Percentiles rank a stretch among this genome's conserved stretches.
Evolutionary conservation across 2,329 filamentous ascomycete species (phyloP).

Genomic region (Alternaria solani): DNA sequence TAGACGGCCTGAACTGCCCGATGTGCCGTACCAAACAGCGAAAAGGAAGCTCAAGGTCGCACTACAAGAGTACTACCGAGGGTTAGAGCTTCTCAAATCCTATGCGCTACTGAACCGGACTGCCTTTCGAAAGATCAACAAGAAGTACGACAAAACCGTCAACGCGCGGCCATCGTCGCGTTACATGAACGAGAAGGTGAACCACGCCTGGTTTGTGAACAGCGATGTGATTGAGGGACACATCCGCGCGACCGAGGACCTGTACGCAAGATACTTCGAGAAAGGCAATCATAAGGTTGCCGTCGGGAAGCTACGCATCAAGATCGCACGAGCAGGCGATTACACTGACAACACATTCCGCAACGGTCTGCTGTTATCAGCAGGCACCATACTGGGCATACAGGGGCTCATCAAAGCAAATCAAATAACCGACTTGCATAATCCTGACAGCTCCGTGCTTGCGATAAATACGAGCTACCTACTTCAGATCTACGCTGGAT

Average conservation of each 20-base stretch:
- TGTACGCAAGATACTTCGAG: constrained; percentile 95
- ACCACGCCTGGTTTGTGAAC: constrained; percentile 88
- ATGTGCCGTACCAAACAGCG: constrained; percentile 83
- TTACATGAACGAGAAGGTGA: constrained; percentile 92
- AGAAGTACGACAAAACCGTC: constrained; percentile 95
- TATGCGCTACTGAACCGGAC: constrained; percentile 91
- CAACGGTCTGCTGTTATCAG: constrained; percentile 59
- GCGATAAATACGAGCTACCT: constrained; percentile 59
- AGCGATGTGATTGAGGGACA: constrained; percentile 84
- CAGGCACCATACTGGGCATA: constrained; percentile 55
- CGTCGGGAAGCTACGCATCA: constrained; percentile 81
- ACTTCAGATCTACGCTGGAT: constrained; percentile 87
- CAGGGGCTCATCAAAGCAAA: constrained; percentile 54
- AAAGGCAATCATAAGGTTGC: constrained; percentile 92
- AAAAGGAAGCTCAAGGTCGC: constrained; percentile 93
- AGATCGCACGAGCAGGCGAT: constrained; percentile 66
- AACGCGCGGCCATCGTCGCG: constrained; percentile 77
- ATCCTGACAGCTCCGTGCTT: constrained; percentile 24
- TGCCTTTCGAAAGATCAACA: constrained; percentile 96
- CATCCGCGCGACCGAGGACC: constrained; percentile 82
- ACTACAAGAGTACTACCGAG: constrained; percentile 90
- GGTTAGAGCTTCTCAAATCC: constrained; percentile 88
- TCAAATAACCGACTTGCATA: constrained; percentile 33
- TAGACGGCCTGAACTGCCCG: constrained; percentile 51
- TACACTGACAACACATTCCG: constrained; percentile 67